These are phyloP conservation scores for Lineolata rhizophorae DNA, from an alignment of 495 filamentous ascomycete species.

Conservation along the genomic window DNA sequence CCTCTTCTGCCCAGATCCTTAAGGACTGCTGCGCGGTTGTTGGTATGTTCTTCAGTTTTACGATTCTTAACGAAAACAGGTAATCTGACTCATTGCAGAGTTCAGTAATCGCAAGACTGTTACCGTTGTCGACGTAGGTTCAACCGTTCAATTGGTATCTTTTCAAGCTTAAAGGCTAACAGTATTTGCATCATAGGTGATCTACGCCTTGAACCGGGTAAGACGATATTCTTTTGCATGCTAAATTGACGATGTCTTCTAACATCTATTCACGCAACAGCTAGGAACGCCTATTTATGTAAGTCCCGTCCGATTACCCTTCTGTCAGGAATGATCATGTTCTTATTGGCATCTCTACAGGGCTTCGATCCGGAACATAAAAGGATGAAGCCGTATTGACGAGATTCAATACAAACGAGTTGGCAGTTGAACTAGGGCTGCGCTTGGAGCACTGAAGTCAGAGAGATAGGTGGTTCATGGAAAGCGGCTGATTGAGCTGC, in stretches of 20 bases:
- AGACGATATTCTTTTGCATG: not conserved
- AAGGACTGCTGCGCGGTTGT: constrained; percentile 5
- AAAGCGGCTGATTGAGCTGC: no score
- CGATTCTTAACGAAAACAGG: not conserved
- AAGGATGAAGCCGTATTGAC: no score
- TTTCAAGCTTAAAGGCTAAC: not conserved
- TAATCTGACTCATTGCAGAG: not conserved
- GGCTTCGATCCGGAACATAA: no score
- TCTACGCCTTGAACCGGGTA: constrained; percentile 1
- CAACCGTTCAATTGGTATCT: not conserved
- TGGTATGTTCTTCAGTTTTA: not conserved
- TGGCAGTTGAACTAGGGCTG: no score
- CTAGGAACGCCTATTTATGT: not conserved
- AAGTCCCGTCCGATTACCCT: no score
- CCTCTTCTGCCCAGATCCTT: no score
- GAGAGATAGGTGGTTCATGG: no score
- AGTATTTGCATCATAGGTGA: not conserved
- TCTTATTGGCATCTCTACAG: no score
- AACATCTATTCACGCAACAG: not conserved
- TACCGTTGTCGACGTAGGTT: not conserved
- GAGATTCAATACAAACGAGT: no score
- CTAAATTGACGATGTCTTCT: not conserved
- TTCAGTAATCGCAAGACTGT: not conserved
- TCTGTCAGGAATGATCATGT: no score
- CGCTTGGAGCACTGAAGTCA: no score